phyloP scores from a whole-genome alignment of 2,329 filamentous ascomycete species.

The Colletotrichum sublineola region DNA sequence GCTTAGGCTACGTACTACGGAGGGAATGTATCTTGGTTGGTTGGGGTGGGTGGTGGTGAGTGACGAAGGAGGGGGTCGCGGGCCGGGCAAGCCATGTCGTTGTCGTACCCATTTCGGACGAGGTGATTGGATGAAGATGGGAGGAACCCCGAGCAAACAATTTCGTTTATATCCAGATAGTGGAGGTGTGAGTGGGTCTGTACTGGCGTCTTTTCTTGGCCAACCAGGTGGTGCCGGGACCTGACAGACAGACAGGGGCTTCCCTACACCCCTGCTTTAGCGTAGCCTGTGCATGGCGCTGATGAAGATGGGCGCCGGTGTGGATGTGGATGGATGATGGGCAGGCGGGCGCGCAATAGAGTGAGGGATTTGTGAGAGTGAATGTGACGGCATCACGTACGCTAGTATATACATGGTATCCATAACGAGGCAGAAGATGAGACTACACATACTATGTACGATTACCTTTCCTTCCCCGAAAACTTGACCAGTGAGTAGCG shows the following conservation, averaged over 20 bases:
- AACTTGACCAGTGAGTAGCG: neutral
- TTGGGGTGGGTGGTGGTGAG: neutral
- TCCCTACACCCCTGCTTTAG: conserved; percentile 39
- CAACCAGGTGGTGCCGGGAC: conserved; percentile 31
- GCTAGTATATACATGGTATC: neutral
- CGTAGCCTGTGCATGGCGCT: conserved; percentile 27
- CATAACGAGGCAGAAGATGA: neutral
- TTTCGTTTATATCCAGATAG: conserved; percentile 29
- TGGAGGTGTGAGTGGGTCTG: conserved; percentile 8
- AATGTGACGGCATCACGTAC: neutral
- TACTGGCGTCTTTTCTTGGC: neutral
- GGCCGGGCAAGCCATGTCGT: conserved; percentile 20
- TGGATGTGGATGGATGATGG: conserved; percentile 9
- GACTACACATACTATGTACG: neutral
- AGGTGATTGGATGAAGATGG: conserved; percentile 27
- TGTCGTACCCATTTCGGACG: neutral
- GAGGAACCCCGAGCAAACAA: conserved; percentile 38
- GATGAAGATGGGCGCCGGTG: conserved; percentile 41
- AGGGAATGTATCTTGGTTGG: conserved; percentile 7
- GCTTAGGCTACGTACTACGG: neutral
- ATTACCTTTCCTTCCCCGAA: too few species aligned
- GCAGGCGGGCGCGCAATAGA: conserved; percentile 2
- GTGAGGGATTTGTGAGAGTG: conserved; percentile 21
- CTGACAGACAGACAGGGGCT: conserved; percentile 30
- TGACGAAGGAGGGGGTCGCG: conserved; percentile 1